A percentile compares a stretch with the other conserved stretches of the same genome.
Evolutionary conservation across 2,329 filamentous ascomycete species (phyloP).

Genomic region (Chrysosporium queenslandicum): DNA sequence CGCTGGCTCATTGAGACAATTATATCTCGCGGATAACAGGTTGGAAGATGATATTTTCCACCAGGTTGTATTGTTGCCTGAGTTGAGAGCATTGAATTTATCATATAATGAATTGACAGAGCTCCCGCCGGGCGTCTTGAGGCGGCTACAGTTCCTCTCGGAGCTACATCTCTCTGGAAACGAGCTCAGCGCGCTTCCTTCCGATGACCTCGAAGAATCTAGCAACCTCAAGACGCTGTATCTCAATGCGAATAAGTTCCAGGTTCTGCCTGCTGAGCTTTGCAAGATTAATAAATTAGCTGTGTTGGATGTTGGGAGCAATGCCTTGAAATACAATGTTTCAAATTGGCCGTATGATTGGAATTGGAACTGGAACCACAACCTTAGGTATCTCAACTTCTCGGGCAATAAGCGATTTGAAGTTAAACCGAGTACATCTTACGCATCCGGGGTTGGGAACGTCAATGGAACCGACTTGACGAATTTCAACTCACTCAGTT

Average conservation of each 20-base stretch:
- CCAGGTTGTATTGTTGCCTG: slow-evolving; percentile 69
- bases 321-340: slow-evolving; percentile 94
- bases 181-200: slow-evolving; percentile 78
- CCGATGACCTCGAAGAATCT: slow-evolving; percentile 86
- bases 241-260: slow-evolving; percentile 97
- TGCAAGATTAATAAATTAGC: slow-evolving; percentile 87
- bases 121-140: slow-evolving; percentile 77
- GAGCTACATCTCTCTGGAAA: slow-evolving; percentile 95
- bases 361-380: slow-evolving; percentile 99
- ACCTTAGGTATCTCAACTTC: slow-evolving; percentile 87
- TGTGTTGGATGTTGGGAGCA: slow-evolving; percentile 89
- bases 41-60: slow-evolving; percentile 93
- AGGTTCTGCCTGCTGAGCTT: slow-evolving; percentile 87
- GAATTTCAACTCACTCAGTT: slow-evolving; percentile 75
- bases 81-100: slow-evolving; percentile 79
- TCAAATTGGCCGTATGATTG: slow-evolving; percentile 98
- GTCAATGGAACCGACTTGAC: slow-evolving; percentile 61
- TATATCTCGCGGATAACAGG: slow-evolving; percentile 87
- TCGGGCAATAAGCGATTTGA: slow-evolving; percentile 95
- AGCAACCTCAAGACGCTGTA: slow-evolving; percentile 80
- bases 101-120: slow-evolving; percentile 94
- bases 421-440: slow-evolving; percentile 59
- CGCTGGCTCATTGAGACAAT: slow-evolving; percentile 68
- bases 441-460: slow-evolving; percentile 41
- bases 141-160: slow-evolving; percentile 77